These are phyloP conservation scores for Thamnidium elegans DNA, from an alignment of 192 early-diverging fungal genomes.

Conservation along the genomic window DNA sequence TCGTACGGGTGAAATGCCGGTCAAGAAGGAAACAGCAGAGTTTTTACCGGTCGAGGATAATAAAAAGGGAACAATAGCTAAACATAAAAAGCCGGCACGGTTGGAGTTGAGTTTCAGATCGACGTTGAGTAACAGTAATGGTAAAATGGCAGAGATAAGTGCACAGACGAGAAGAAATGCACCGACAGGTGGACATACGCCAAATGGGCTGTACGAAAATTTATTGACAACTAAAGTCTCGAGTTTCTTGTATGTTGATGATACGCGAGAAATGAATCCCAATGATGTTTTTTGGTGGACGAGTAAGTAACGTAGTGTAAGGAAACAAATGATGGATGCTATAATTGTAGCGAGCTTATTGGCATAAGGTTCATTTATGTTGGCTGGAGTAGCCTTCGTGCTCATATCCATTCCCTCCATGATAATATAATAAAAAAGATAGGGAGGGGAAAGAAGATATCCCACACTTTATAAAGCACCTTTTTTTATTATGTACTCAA, in stretches of 20 bases:
- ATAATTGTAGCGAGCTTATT: conserved; percentile 3
- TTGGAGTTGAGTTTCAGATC: conserved; percentile 47
- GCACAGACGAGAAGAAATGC: conserved; percentile 35
- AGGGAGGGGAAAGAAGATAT: neutral
- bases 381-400: conserved; percentile 2
- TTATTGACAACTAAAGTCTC: conserved; percentile 43
- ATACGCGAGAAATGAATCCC: neutral
- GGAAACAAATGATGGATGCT: neutral
- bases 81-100: conserved; percentile 45
- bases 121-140: conserved; percentile 33
- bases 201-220: conserved; percentile 37
- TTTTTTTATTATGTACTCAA: too few species aligned
- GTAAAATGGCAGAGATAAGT: conserved; percentile 33
- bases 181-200: conserved; percentile 39
- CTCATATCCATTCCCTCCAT: conserved; percentile 6
- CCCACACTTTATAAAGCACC: too few species aligned
- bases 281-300: neutral
- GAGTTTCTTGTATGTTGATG: conserved; percentile 1
- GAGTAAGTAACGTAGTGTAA: conserved; percentile 2
- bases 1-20: conserved; percentile 45
- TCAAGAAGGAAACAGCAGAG: conserved; percentile 40
- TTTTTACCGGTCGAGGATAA: conserved; percentile 50
- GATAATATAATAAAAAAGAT: neutral
- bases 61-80: conserved; percentile 47
- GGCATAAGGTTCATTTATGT: conserved; percentile 8